Conservation (phyloP, 2,329 filamentous ascomycete genomes). For the Microcera coccophila region DNA sequence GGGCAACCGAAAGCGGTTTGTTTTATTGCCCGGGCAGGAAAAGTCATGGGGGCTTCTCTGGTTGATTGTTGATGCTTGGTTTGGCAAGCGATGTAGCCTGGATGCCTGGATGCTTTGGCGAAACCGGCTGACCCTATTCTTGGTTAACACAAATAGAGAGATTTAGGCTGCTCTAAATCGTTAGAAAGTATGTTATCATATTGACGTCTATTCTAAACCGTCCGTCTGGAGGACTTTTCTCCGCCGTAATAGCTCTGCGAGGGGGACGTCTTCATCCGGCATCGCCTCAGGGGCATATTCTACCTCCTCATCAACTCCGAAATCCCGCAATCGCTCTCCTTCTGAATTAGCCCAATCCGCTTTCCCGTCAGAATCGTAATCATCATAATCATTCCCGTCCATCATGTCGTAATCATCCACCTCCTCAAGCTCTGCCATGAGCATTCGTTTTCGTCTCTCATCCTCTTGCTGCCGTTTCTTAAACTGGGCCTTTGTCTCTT, state of each 20-base stretch:
- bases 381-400: constrained; percentile 54
- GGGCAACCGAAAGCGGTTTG: constrained; percentile 20
- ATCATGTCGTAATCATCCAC: constrained; percentile 56
- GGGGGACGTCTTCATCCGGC: constrained; percentile 56
- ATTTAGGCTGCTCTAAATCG: constrained; percentile 13
- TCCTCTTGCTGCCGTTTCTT: constrained; percentile 47
- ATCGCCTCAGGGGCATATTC: constrained; percentile 38
- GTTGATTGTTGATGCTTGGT: constrained; percentile 14
- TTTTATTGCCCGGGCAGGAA: constrained; percentile 15
- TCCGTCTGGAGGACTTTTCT: constrained; percentile 40
- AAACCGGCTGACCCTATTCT: background rate
- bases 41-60: constrained; percentile 22
- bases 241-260: constrained; percentile 62
- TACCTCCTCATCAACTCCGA: constrained; percentile 73
- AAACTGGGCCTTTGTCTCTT: constrained; percentile 49
- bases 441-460: constrained; percentile 35
- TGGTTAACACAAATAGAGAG: constrained; percentile 12
- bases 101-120: constrained; percentile 20
- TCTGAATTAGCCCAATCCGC: constrained; percentile 70
- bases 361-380: constrained; percentile 33
- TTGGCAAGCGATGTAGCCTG: constrained; percentile 14
- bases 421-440: constrained; percentile 51
- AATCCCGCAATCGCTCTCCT: constrained; percentile 70
- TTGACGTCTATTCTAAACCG: constrained; percentile 22
- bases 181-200: constrained; percentile 7